phyloP scores from a whole-genome alignment of 2,329 filamentous ascomycete genomes.

The Stromatinia cepivora region DNA sequence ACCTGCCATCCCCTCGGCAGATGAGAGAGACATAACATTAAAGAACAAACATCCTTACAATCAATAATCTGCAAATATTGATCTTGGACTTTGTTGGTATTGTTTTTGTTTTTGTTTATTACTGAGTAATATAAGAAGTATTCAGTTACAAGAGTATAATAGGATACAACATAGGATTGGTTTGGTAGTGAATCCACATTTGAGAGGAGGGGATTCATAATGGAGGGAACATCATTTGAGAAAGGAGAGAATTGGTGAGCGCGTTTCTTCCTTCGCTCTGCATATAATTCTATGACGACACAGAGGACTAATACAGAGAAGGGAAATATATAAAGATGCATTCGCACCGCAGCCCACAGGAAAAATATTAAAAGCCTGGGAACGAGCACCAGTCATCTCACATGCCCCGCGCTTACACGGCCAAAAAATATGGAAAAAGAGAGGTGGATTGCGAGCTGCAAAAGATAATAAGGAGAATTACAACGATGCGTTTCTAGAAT shows the following conservation, averaged over 20 bases:
- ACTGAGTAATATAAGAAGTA: background rate
- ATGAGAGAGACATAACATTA: background rate
- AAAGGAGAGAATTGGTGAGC: slow-evolving; percentile 25
- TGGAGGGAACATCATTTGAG: slow-evolving; percentile 16
- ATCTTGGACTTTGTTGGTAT: background rate
- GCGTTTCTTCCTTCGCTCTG: slow-evolving; percentile 23
- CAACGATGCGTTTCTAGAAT: slow-evolving; percentile 38
- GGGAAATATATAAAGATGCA: slow-evolving; percentile 38
- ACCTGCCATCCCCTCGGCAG: background rate
- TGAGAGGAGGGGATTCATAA: background rate
- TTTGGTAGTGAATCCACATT: background rate
- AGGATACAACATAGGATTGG: background rate
- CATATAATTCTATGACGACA: background rate
- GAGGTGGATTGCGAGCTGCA: slow-evolving; percentile 18
- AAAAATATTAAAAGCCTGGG: slow-evolving; percentile 35
- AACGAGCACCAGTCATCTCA: slow-evolving; percentile 38
- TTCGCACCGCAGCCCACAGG: slow-evolving; percentile 33
- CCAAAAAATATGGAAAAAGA: slow-evolving; percentile 41
- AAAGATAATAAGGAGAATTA: slow-evolving; percentile 33
- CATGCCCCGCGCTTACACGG: slow-evolving; percentile 39
- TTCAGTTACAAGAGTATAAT: background rate
- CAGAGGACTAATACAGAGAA: slow-evolving; percentile 19
- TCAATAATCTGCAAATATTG: slow-evolving; percentile 7
- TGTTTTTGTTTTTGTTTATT: background rate
- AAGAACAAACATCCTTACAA: slow-evolving; percentile 7